These are phyloP conservation scores for Chlorella sp. DNA, from an alignment of 139 green algal genomes.

Conservation along the genomic window DNA sequence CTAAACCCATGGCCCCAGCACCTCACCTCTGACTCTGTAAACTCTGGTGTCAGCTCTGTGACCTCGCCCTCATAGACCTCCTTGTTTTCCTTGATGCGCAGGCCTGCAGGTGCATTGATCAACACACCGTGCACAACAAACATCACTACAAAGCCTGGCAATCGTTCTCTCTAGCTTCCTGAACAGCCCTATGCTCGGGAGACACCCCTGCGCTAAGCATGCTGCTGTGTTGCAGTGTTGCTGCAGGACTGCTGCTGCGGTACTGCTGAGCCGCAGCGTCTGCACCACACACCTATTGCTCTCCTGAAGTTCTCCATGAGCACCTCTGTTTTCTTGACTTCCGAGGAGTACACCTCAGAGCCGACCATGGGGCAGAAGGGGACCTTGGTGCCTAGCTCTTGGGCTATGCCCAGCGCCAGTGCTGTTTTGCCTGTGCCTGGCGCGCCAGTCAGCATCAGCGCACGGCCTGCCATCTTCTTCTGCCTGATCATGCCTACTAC, in stretches of 20 bases:
- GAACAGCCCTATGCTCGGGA: not conserved
- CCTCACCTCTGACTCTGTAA: conserved; percentile 35
- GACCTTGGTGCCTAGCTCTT: conserved; percentile 71
- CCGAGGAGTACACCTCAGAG: conserved; percentile 93
- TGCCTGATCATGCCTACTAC: conserved; percentile 97
- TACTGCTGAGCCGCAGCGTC: no score
- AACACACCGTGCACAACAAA: no score
- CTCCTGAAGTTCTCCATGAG: conserved; percentile 99
- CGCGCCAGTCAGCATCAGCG: conserved; percentile 91
- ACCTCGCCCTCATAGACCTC: conserved; percentile 99
- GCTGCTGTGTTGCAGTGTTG: no score
- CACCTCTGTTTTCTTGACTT: conserved; percentile 99
- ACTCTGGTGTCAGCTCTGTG: conserved; percentile 92
- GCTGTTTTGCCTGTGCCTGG: conserved; percentile 98
- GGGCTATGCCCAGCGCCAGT: conserved; percentile 92
- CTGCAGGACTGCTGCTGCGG: no score
- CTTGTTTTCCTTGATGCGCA: conserved; percentile 99
- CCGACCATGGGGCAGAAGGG: conserved; percentile 99
- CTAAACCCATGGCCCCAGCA: conserved; percentile 20
- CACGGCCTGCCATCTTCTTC: conserved; percentile 95
- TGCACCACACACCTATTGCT: conserved; percentile 89
- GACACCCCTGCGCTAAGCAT: no score
- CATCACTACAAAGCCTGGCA: no score
- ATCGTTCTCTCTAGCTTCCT: no score
- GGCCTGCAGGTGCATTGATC: no score